A percentile compares a stretch with the other conserved stretches of the same genome.
Conservation (phyloP, 2,329 filamentous ascomycete genomes). For the Chaetomiaceae sp. region DNA sequence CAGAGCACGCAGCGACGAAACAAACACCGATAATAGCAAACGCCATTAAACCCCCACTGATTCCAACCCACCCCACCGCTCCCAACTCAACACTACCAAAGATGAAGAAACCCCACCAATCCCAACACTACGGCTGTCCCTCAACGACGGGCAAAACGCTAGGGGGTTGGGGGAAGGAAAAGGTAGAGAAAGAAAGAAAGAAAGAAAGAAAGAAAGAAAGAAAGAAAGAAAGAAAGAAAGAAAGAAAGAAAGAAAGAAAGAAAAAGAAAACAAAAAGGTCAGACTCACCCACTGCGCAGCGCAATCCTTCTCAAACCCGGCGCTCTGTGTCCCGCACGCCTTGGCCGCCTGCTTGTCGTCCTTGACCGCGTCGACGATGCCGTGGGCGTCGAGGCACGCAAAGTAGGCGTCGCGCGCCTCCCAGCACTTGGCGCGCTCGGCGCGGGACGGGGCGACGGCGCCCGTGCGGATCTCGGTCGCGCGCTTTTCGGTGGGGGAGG, state of each 20-base stretch:
- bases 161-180: too few species aligned
- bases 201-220: too few species aligned
- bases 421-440: conserved; percentile 81
- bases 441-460: conserved; percentile 74
- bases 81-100: too few species aligned
- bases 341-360: conserved; percentile 38
- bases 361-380: conserved; percentile 66
- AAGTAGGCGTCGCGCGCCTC: conserved; percentile 86
- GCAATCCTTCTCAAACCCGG: conserved; percentile 77
- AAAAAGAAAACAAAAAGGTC: not conserved
- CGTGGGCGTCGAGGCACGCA: conserved; percentile 74
- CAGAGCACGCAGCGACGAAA: too few species aligned
- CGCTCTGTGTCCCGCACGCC: conserved; percentile 39
- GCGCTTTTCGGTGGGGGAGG: conserved; percentile 42
- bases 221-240: too few species aligned
- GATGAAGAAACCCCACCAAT: too few species aligned
- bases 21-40: too few species aligned
- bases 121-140: too few species aligned
- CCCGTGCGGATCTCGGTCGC: conserved; percentile 53
- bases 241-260: not conserved
- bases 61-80: too few species aligned
- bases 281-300: conserved; percentile 79
- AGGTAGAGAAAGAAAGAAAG: too few species aligned
- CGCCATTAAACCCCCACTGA: too few species aligned
- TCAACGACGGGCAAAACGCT: too few species aligned